Conservation (phyloP, 176 grass and related monocot genomes). For the Aegilops speltoides region DNA sequence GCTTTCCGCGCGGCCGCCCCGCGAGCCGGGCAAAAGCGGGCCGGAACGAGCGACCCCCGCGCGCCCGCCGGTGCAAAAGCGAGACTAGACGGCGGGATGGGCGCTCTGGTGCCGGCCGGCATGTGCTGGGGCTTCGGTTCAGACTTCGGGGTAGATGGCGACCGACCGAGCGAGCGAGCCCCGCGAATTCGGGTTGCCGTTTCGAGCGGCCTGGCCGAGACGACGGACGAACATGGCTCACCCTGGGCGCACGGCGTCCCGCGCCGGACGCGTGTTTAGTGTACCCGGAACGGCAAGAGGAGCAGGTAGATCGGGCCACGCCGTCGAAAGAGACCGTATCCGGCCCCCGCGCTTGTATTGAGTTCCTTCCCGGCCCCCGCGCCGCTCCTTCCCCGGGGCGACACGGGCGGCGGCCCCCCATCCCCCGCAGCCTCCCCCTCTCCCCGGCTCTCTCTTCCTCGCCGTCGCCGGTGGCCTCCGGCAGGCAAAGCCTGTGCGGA, state of each 20-base stretch:
- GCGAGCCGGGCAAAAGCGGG: background rate
- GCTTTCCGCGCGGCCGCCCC: background rate
- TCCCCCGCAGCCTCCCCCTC: too few relatives aligned
- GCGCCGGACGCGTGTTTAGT: background rate
- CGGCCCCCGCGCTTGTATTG: too few relatives aligned
- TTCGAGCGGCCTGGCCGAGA: background rate
- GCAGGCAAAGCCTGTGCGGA: too few relatives aligned
- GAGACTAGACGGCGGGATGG: background rate
- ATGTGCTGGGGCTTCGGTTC: background rate
- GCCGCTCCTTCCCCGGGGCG: too few relatives aligned
- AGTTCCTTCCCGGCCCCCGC: too few relatives aligned
- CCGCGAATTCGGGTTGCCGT: background rate
- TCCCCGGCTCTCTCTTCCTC: too few relatives aligned
- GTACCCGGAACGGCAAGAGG: background rate
- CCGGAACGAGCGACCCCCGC: constrained; percentile 2
- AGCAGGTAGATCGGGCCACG: background rate
- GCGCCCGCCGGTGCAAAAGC: constrained; percentile 4
- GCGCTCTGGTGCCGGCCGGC: background rate
- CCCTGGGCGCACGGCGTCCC: background rate
- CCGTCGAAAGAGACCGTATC: background rate
- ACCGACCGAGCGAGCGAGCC: background rate
- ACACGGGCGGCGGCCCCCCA: too few relatives aligned
- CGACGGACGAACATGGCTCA: background rate
- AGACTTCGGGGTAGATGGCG: background rate
- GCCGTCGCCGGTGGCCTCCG: too few relatives aligned